Percentiles rank a stretch among this genome's conserved stretches.
Evolutionary conservation across 306 rosid genomes (phyloP).

Genomic region (Acacia melanoxylon): DNA sequence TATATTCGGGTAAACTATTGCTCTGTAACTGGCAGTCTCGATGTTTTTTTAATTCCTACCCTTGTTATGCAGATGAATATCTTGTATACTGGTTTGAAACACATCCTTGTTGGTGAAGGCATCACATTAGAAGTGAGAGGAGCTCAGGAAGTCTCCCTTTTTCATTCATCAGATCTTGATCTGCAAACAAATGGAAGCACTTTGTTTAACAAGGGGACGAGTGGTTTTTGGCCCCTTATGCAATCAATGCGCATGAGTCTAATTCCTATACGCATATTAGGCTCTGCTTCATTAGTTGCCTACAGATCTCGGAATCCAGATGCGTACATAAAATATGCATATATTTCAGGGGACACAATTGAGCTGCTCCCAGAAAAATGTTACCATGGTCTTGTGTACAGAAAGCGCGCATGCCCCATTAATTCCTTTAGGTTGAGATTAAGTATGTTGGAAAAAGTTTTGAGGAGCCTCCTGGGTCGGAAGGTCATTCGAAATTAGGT

Average conservation of each 20-base stretch:
- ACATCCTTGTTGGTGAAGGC: constrained; percentile 82
- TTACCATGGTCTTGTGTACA: constrained; percentile 39
- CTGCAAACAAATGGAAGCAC: constrained; percentile 44
- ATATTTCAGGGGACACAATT: constrained; percentile 58
- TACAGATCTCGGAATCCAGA: constrained; percentile 60
- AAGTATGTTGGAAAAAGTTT: constrained; percentile 52
- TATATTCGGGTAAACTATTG: not conserved
- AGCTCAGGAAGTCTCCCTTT: constrained; percentile 69
- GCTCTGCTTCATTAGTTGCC: constrained; percentile 67
- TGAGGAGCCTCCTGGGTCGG: constrained; percentile 52
- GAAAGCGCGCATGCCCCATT: constrained; percentile 48
- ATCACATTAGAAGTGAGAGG: constrained; percentile 71
- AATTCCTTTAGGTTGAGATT: constrained; percentile 60
- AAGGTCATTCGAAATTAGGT: constrained; percentile 45
- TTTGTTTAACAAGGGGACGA: constrained; percentile 31
- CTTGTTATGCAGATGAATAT: constrained; percentile 60
- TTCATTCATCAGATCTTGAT: constrained; percentile 52
- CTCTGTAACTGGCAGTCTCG: constrained; percentile 18
- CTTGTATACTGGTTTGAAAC: constrained; percentile 63
- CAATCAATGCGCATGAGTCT: constrained; percentile 62
- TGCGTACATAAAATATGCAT: constrained; percentile 39
- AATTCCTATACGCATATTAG: constrained; percentile 61
- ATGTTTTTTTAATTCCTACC: constrained; percentile 21
- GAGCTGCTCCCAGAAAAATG: constrained; percentile 87
- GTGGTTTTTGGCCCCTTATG: constrained; percentile 49